Evolutionary conservation across 306 rosid genomes (phyloP), one percentile per base, ranked within the genome.

Genomic region (Mimosa pudica): DNA sequence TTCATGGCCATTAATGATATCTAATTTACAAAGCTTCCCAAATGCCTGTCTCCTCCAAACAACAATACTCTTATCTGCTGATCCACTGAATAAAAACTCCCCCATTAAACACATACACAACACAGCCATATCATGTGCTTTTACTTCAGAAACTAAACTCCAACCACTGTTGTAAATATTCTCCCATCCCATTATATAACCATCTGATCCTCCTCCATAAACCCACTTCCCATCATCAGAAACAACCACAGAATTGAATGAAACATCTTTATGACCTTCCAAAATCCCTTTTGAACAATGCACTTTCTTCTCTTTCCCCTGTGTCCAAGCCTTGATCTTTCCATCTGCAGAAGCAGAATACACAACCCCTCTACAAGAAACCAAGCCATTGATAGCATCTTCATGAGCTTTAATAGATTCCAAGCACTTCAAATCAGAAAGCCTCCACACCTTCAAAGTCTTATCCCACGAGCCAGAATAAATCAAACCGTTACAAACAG

Each of bases 311-410:
- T 82, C 85, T 20, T 81, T 68, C 35, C 52, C 91, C 52, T 81
- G 87, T 24, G 81, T 92, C 98, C 98, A 95, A 66, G 92, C 98
- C 18, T 93, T 95, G 64, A 95, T 89, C 71, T 90, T 95, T 3
- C 98, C 98, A 83, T 95, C 98, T 0, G 98, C 98, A 1, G 98
- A 95, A 84, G 98, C 93, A n/a, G 98, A 95, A 85, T 87, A 95
- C 54, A 95, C 93, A 45, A 89, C 33, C 71, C 94, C 98, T 61
- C 85, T 88, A 82, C 88, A 36, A 5, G 96, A 85, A 4, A 88
- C 94, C 74, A 95, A 68, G n/a, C 91, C 97, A 80, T 95, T 92
- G 13, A 93, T 87, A 7, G 98, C 98, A 81, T 95, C 98, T 33
- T 95, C 98, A 32, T 92, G 98, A 16, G 98, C 98, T 60, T 89